These are phyloP conservation scores for Plantago coronopus DNA, from an alignment of 305 asterid genomes.

Conservation along the genomic window DNA sequence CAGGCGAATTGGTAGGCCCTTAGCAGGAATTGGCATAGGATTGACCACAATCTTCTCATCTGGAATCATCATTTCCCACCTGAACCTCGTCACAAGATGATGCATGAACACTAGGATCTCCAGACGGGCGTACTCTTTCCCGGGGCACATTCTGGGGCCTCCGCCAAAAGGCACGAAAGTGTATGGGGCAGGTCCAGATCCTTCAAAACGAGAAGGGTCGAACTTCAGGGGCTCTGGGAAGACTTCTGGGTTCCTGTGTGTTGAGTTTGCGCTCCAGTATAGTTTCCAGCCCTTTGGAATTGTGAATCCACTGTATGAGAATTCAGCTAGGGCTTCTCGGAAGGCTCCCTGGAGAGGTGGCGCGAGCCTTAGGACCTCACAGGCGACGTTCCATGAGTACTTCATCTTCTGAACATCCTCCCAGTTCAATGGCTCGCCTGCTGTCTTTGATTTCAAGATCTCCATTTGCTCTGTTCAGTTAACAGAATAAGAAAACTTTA, in stretches of 20 bases:
- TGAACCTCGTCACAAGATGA: slow-evolving; percentile 55
- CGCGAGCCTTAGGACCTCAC: slow-evolving; percentile 66
- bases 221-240: slow-evolving; percentile 55
- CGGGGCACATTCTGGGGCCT: slow-evolving; percentile 80
- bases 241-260: slow-evolving; percentile 57
- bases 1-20: slow-evolving; percentile 66
- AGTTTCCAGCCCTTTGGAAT: slow-evolving; percentile 91
- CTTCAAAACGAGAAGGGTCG: slow-evolving; percentile 63
- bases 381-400: slow-evolving; percentile 76
- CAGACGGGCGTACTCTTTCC: slow-evolving; percentile 62
- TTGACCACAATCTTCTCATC: slow-evolving; percentile 63
- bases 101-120: slow-evolving; percentile 70
- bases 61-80: slow-evolving; percentile 50
- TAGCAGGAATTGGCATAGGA: slow-evolving; percentile 71
- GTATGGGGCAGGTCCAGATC: slow-evolving; percentile 69
- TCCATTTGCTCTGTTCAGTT: slow-evolving; percentile 58
- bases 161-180: slow-evolving; percentile 77
- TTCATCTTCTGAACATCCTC: slow-evolving; percentile 68
- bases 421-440: slow-evolving; percentile 61
- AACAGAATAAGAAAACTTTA: neutral
- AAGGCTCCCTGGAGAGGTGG: slow-evolving; percentile 81
- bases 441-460: slow-evolving; percentile 48
- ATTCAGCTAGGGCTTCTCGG: slow-evolving; percentile 61
- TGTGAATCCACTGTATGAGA: slow-evolving; percentile 57
- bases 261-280: slow-evolving; percentile 73